These are phyloP conservation scores for Acacia pycnantha DNA, from an alignment of 331 rosid genomes.

Conservation along the genomic window DNA sequence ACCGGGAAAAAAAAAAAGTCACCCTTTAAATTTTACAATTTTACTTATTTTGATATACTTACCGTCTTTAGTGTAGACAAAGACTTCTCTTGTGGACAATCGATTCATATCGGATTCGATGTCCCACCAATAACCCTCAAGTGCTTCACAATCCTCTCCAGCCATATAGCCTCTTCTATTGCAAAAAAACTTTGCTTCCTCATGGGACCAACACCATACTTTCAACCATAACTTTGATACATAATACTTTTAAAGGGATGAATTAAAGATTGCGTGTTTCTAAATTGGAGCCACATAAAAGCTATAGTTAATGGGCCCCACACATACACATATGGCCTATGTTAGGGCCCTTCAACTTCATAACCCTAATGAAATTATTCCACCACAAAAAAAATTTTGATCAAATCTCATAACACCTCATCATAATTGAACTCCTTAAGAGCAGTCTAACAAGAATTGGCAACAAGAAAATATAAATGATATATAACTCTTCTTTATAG, in stretches of 20 bases:
- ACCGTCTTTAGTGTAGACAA: background rate
- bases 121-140: background rate
- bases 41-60: background rate
- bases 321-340: background rate
- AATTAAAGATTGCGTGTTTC: background rate
- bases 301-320: background rate
- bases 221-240: background rate
- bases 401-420: background rate
- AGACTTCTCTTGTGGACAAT: background rate
- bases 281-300: background rate
- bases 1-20: no score
- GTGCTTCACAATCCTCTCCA: background rate
- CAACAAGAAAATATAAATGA: background rate
- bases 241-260: background rate
- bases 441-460: background rate
- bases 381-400: background rate
- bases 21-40: background rate
- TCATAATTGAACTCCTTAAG: background rate
- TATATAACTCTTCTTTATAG: background rate
- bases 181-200: background rate
- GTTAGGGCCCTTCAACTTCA: background rate
- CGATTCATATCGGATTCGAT: background rate
- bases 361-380: background rate
- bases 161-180: background rate
- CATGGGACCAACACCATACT: background rate